Conservation (phyloP, 495 filamentous ascomycete genomes). For the Neurospora africana region DNA sequence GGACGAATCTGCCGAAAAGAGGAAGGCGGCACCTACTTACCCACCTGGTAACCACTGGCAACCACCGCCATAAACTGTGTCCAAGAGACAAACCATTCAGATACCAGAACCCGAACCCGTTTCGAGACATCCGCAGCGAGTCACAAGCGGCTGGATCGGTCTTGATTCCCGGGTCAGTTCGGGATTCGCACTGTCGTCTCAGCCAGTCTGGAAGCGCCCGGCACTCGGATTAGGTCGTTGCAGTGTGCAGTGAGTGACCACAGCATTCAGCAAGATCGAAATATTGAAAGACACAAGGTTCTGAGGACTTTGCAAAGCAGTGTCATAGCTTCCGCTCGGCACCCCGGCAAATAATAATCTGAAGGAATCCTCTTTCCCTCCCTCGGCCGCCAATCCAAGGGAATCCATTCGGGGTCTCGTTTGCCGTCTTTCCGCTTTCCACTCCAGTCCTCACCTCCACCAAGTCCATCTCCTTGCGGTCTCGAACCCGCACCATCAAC, state of each 20-base stretch:
- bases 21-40: conserved; percentile 7
- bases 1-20: conserved; percentile 17
- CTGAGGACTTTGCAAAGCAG: neutral
- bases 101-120: conserved; percentile 2
- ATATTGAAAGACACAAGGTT: neutral
- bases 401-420: neutral
- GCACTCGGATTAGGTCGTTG: neutral
- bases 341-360: neutral
- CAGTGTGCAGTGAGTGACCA: neutral
- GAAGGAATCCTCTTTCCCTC: neutral
- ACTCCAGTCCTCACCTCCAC: neutral
- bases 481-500: neutral
- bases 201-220: conserved; percentile 7
- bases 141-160: neutral
- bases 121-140: conserved; percentile 1
- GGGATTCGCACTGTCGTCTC: conserved; percentile 11
- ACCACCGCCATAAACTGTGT: neutral
- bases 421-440: conserved; percentile 3
- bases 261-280: neutral
- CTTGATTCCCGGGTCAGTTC: neutral
- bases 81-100: neutral
- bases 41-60: neutral
- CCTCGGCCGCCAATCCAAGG: neutral
- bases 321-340: neutral
- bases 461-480: neutral